Base-by-base conservation (phyloP, 2,329 filamentous ascomycete genomes). In the Aspergillus ibericus region DNA sequence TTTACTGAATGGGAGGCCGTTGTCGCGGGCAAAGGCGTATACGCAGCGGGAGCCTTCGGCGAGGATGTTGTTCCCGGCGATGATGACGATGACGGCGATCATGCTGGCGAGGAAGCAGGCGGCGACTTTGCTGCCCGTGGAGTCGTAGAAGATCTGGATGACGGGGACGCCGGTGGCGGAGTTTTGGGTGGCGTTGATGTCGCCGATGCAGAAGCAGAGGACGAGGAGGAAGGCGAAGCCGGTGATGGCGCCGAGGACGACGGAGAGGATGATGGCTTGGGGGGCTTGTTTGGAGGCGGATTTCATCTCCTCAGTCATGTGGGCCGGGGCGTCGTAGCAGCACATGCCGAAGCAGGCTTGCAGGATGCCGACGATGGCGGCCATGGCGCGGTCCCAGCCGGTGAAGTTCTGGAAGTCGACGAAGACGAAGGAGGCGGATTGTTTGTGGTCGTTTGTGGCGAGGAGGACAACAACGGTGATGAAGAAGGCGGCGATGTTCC, bases 261-360 rank as follows among this genome's bases (percentile, higher is more conserved):
- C 79, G 0, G 77, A 76, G 7, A 78, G 57, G 4, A 82, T 65
- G 15, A 82, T 82, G 1, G 79, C 79, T 66, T 78, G 70, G 0
- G 83, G 83, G 6, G 63, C 63, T 44, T 65, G 62, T 13, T 54
- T 53, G 4, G 59, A 61, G 13, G 59, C 55, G 6, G 54, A 46
- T 10, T 34, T 61, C 59, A 61, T 61, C 27, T 61, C 59, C 66
- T 84, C 83, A 0, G 78, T 80, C 81, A 85, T 84, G 61, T 84
- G 82, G 0, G 74, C 69, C 0, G 79, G 78, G 0, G 80, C 76
- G 52, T 82, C 79, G 59, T 80, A 75, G 63, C 70, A 70, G 55
- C 81, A 83, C 81, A 83, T 83, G 18, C 81, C 81, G 57, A 83
- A 84, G 0, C 78, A 79, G 49, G 77, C 77, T 61, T 85, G 81